Evolutionary conservation across 371 early-diverging fungal species (phyloP), one percentile per base, ranked within the genome.

Genomic region (Mucor circinelloides): DNA sequence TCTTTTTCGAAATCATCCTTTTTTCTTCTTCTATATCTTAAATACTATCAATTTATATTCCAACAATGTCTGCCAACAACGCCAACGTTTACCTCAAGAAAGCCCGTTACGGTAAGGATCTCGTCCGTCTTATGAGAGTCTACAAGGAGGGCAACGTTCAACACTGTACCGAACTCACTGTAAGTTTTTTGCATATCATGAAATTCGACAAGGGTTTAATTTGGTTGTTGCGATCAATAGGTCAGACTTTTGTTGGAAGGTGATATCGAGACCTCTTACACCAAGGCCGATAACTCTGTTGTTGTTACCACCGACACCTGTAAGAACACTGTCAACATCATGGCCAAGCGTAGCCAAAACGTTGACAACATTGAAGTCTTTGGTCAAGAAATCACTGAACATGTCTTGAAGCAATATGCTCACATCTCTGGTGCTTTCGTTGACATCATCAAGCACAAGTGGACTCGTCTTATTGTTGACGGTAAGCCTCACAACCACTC

Each of bases 241-340:
- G 78, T 91, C 54, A 80, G 89, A 69, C 85, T 91, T 61, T 82
- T 92, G 69, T 81, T 94, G 72, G 89, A 88, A 56, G 94, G 94
- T 63, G 87, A 84, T 63, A 91, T 94, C 72, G 89, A 87, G 72
- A 78, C 88, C 58, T 87, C 92, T 56, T 94, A 92, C 78, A 91
- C 94, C 67, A 85, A 89, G 78, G 94, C 90, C 64, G 92, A 93
- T 78, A 94, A 94, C 85, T 80, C 81, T 50, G 76, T 76, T 63
- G 74, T 83, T 58, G 84, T 83, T 31, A 66, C 84, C 36, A 83
- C 84, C 30, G 83, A 94, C 73, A 90, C 93, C 36, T 89, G 92
- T 75, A 94, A 94, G 86, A 94, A 94, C 86, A 93, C 92, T 28
- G 76, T 89, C 76, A 93, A 92, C 78, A 75, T 89, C 61, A 60